These are phyloP conservation scores for Leccinum olivaceoglutinosum DNA, from an alignment of 1,284 basidiomycete species.

Conservation along the genomic window DNA sequence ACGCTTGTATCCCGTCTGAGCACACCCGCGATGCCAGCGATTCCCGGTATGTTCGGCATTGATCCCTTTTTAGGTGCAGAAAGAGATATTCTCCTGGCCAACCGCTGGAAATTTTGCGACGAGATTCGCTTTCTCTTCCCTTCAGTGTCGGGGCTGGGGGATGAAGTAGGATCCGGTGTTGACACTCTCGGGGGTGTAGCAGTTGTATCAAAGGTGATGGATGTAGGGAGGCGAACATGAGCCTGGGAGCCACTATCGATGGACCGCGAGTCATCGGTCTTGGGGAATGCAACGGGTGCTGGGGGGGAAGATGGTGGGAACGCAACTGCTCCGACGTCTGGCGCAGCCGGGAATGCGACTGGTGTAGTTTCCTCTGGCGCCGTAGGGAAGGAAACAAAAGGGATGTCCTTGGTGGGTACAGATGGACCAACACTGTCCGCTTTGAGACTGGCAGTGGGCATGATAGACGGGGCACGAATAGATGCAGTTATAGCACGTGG, in stretches of 20 bases:
- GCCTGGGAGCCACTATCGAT: conserved; percentile 27
- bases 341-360: conserved; percentile 11
- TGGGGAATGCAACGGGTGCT: conserved; percentile 40
- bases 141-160: conserved; percentile 63
- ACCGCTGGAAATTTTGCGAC: conserved; percentile 76
- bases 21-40: conserved; percentile 28
- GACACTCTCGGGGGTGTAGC: conserved; percentile 44
- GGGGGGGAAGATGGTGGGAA: conserved; percentile 25
- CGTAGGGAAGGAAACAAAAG: conserved; percentile 17
- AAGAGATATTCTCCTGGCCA: conserved; percentile 68
- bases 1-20: conserved; percentile 32
- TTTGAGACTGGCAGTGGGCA: conserved; percentile 18
- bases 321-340: conserved; percentile 16
- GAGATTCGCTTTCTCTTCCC: conserved; percentile 73
- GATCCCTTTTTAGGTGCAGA: conserved; percentile 55
- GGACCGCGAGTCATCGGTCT: conserved; percentile 29
- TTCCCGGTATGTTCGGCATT: conserved; percentile 44
- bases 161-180: conserved; percentile 59
- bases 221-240: conserved; percentile 25
- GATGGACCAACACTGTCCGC: conserved; percentile 26
- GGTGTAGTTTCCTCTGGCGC: conserved; percentile 10
- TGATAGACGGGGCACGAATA: conserved; percentile 21
- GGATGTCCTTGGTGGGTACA: conserved; percentile 23
- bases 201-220: conserved; percentile 45
- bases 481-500: conserved; percentile 17